A percentile compares a stretch with the other conserved stretches of the same genome.
Conservation (phyloP, 192 early-diverging fungal genomes). For the Backusella mclennaniae region DNA sequence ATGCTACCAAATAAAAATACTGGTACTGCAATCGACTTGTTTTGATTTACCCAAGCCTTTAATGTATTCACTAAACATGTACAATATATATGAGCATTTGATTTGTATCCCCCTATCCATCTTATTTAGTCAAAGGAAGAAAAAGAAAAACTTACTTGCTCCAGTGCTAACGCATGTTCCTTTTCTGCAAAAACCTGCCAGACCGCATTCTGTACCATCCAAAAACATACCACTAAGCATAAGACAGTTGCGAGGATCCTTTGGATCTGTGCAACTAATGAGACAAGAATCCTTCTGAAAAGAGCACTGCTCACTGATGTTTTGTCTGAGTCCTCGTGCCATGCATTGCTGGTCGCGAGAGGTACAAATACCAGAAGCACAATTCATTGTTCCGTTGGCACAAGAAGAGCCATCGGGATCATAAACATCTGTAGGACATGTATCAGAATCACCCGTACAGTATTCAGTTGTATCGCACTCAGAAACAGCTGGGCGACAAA, state of each 20-base stretch:
- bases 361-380: slow-evolving; percentile 72
- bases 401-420: slow-evolving; percentile 72
- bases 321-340: slow-evolving; percentile 55
- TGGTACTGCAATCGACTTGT: slow-evolving; percentile 44
- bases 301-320: slow-evolving; percentile 57
- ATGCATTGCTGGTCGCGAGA: slow-evolving; percentile 69
- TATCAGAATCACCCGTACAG: slow-evolving; percentile 68
- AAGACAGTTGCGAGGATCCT: slow-evolving; percentile 44
- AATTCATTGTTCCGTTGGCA: slow-evolving; percentile 47
- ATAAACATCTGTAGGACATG: slow-evolving; percentile 72
- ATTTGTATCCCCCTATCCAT: neutral
- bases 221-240: slow-evolving; percentile 66
- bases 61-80: slow-evolving; percentile 20
- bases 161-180: slow-evolving; percentile 44
- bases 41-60: slow-evolving; percentile 40
- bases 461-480: slow-evolving; percentile 80
- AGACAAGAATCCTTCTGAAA: slow-evolving; percentile 62
- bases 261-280: slow-evolving; percentile 65
- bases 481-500: slow-evolving; percentile 76
- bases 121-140: neutral
- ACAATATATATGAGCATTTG: neutral
- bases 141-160: slow-evolving; percentile 17
- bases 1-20: slow-evolving; percentile 34
- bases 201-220: slow-evolving; percentile 70
- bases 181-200: slow-evolving; percentile 59